phyloP scores from a whole-genome alignment of 139 green algal genomes.

The Volvox reticuliferus region DNA sequence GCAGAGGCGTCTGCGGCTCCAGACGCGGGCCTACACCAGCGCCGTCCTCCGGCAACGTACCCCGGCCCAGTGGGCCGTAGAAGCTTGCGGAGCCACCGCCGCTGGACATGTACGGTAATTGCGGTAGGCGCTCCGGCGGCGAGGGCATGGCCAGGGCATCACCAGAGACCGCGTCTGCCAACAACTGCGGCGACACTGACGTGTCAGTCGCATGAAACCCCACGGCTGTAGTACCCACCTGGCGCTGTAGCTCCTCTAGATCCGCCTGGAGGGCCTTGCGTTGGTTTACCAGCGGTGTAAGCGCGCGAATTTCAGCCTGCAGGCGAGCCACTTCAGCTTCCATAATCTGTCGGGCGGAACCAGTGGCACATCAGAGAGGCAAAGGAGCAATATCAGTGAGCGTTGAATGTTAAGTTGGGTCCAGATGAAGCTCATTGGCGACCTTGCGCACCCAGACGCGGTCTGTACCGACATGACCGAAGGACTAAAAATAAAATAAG shows the following conservation, averaged over 20 bases:
- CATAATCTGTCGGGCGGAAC: not conserved
- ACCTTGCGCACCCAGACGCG: too few relatives aligned
- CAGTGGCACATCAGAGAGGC: too few relatives aligned
- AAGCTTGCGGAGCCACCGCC: not conserved
- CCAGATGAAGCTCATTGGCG: too few relatives aligned
- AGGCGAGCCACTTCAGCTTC: constrained; percentile 33
- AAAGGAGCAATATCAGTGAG: too few relatives aligned
- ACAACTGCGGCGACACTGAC: not conserved
- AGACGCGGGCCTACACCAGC: not conserved
- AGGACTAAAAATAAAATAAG: too few relatives aligned
- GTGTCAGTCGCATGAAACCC: not conserved
- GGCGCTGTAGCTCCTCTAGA: constrained; percentile 41
- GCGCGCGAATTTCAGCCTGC: constrained; percentile 8
- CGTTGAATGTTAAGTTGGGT: too few relatives aligned
- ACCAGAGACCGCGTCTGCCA: not conserved
- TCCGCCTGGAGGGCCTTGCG: constrained; percentile 39
- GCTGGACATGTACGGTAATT: not conserved
- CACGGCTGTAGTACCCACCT: not conserved
- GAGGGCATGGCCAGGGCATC: not conserved
- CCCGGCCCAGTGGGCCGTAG: constrained; percentile 35
- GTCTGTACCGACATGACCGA: too few relatives aligned
- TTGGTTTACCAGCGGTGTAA: constrained; percentile 28
- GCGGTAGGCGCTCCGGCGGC: not conserved
- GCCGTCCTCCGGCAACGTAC: not conserved
- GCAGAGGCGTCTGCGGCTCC: constrained; percentile 31